phyloP scores from a whole-genome alignment of 169 alveolate genomes.

The Plasmodium gonderi region DNA sequence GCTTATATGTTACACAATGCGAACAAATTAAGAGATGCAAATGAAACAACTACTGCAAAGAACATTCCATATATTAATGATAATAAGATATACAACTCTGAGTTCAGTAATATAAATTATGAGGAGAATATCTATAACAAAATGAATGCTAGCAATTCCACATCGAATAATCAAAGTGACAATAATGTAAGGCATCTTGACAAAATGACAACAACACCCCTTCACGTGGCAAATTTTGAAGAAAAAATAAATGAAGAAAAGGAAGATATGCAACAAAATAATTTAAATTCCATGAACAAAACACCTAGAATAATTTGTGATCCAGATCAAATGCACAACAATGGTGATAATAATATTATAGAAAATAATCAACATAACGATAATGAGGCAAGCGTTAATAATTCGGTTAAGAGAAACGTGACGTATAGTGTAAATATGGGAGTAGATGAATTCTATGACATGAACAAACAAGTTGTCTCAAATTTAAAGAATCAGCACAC shows the following conservation, averaged over 20 bases:
- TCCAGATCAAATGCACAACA: not conserved
- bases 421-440: not conserved
- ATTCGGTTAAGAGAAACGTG: not conserved
- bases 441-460: not conserved
- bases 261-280: not conserved
- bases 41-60: not conserved
- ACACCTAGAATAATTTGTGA: not conserved
- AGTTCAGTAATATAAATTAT: not conserved
- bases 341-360: not conserved
- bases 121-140: not conserved
- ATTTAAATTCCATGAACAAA: not conserved
- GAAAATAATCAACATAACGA: not conserved
- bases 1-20: not conserved
- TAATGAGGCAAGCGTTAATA: not conserved
- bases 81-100: not conserved
- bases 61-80: not conserved
- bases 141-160: not conserved
- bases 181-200: not conserved
- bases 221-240: not conserved
- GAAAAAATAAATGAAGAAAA: constrained; percentile 5
- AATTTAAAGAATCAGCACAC: not conserved
- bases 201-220: not conserved
- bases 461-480: not conserved
- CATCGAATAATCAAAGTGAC: not conserved
- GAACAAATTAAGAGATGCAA: not conserved